Conservation (phyloP, 306 rosid genomes). For the Pterocarpus santalinus region DNA sequence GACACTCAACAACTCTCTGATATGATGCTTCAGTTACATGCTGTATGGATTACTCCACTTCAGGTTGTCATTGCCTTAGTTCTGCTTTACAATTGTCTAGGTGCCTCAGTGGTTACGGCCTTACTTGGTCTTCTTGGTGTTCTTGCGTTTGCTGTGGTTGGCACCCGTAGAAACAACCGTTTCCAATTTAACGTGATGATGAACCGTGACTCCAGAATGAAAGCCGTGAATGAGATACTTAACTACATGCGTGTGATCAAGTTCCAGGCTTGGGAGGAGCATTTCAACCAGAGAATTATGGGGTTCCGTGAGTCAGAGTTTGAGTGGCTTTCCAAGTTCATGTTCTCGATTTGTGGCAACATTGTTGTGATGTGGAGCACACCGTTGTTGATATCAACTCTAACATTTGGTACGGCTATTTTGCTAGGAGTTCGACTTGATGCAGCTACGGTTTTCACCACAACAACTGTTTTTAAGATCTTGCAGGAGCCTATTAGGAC, state of each 20-base stretch:
- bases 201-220: constrained; percentile 83
- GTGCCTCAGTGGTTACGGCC: constrained; percentile 57
- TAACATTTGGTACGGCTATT: constrained; percentile 75
- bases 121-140: constrained; percentile 53
- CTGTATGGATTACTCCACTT: constrained; percentile 78
- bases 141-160: constrained; percentile 51
- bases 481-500: constrained; percentile 81
- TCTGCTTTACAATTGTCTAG: constrained; percentile 65
- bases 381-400: constrained; percentile 62
- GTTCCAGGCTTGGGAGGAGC: constrained; percentile 93
- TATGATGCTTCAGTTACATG: constrained; percentile 77
- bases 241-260: constrained; percentile 85
- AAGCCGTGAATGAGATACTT: constrained; percentile 84
- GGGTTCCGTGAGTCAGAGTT: constrained; percentile 64
- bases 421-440: constrained; percentile 70
- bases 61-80: constrained; percentile 63
- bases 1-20: constrained; percentile 83
- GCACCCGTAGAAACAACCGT: constrained; percentile 51
- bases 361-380: constrained; percentile 71
- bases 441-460: constrained; percentile 80
- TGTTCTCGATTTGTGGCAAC: constrained; percentile 66
- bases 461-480: constrained; percentile 66
- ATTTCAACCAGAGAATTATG: constrained; percentile 64
- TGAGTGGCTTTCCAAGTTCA: constrained; percentile 71
- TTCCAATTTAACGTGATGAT: constrained; percentile 66